A percentile compares a stretch with the other conserved stretches of the same genome.
These are phyloP conservation scores for Vaccinium macrocarpon DNA, from an alignment of 148 eudicot species.

Conservation along the genomic window DNA sequence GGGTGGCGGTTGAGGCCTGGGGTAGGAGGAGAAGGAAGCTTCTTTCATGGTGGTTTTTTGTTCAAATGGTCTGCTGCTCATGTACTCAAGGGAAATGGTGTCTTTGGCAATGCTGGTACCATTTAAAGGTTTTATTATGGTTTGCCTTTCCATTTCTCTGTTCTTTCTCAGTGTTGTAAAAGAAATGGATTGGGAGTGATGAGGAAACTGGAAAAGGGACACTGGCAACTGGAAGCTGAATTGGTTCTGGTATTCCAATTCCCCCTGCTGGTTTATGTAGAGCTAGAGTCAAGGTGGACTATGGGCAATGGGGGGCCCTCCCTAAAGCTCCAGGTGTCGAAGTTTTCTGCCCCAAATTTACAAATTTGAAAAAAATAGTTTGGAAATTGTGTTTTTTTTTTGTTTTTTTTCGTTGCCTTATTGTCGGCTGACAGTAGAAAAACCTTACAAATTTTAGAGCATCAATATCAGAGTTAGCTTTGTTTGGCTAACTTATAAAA, in stretches of 20 bases:
- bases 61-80: conserved; percentile 26
- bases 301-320: too few species aligned
- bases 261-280: conserved; percentile 12
- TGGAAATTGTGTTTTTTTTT: too few species aligned
- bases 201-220: conserved; percentile 1
- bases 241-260: not conserved
- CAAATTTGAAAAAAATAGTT: too few species aligned
- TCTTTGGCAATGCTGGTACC: conserved; percentile 7
- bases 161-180: not conserved
- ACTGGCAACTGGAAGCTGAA: not conserved
- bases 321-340: too few species aligned
- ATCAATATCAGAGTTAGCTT: too few species aligned
- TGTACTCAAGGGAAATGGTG: conserved; percentile 24
- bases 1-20: conserved; percentile 21
- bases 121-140: conserved; percentile 1
- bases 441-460: too few species aligned
- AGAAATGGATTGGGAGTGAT: not conserved
- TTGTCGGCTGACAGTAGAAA: too few species aligned
- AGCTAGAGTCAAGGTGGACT: not conserved
- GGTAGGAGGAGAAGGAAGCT: conserved; percentile 40
- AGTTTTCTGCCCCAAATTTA: too few species aligned
- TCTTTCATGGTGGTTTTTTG: conserved; percentile 26
- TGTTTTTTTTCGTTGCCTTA: too few species aligned
- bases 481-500: too few species aligned
- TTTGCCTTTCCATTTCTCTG: conserved; percentile 16